A percentile compares a stretch with the other conserved stretches of the same genome.
phyloP scores from a whole-genome alignment of 306 rosid genomes.

The Hippophae tibetana region DNA sequence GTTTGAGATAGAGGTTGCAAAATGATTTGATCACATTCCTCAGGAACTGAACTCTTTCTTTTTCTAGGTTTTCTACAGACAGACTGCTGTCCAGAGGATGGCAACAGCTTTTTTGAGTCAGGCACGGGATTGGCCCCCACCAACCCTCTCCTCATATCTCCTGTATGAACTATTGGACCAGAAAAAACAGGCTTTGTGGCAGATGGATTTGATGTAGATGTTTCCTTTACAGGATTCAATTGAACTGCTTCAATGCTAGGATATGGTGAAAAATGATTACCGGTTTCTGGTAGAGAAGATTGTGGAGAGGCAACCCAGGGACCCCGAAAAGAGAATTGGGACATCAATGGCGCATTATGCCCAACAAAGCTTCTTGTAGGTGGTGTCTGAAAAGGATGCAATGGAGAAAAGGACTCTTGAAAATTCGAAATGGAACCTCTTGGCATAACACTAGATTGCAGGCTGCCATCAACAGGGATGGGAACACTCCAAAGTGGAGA shows the following conservation, averaged over 20 bases:
- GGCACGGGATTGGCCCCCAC: constrained; percentile 32
- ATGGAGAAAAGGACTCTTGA: constrained; percentile 50
- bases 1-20: constrained; percentile 48
- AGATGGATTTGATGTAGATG: constrained; percentile 39
- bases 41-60: constrained; percentile 47
- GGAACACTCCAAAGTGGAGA: constrained; percentile 93
- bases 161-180: constrained; percentile 39
- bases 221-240: constrained; percentile 44
- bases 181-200: constrained; percentile 35
- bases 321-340: constrained; percentile 60
- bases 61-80: constrained; percentile 60
- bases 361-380: constrained; percentile 56
- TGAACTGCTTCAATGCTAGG: constrained; percentile 46
- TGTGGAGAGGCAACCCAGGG: constrained; percentile 67
- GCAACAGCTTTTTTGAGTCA: constrained; percentile 36
- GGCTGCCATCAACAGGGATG: constrained; percentile 56
- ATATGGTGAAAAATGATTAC: constrained; percentile 43
- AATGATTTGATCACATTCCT: constrained; percentile 46
- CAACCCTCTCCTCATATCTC: constrained; percentile 28
- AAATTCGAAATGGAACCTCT: constrained; percentile 75
- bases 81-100: constrained; percentile 41
- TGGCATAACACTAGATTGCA: constrained; percentile 60
- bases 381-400: constrained; percentile 66
- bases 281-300: constrained; percentile 42
- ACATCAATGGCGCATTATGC: constrained; percentile 64